Evolutionary conservation across 768 basidiomycete species (phyloP).

Genomic region (Grammothele lineata): DNA sequence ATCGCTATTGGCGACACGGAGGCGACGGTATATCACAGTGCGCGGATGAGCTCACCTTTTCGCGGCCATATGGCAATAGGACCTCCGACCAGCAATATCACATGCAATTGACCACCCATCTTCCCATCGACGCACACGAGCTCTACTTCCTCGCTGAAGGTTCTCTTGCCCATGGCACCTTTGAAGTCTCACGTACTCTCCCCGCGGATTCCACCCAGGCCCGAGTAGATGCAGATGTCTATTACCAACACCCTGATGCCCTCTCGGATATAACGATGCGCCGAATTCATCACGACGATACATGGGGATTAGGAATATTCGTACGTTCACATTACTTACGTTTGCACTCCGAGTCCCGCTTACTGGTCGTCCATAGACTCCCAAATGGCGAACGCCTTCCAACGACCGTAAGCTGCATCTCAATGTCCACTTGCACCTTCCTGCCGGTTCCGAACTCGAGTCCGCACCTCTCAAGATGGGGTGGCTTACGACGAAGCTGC

Average conservation of each 20-base stretch:
- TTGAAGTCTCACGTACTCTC: constrained; percentile 10
- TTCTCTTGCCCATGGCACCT: constrained; percentile 7
- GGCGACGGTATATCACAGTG: no score
- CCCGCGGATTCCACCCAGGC: constrained; percentile 4
- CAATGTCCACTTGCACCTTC: constrained; percentile 36
- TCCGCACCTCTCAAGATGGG: constrained; percentile 19
- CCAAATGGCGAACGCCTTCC: constrained; percentile 16
- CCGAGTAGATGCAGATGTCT: constrained; percentile 17
- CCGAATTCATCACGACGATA: constrained; percentile 11
- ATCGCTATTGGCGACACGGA: no score
- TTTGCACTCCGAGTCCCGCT: no score
- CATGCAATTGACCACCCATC: neutral
- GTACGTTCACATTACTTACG: no score
- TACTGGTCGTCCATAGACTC: constrained; percentile 8
- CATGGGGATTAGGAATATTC: constrained; percentile 28
- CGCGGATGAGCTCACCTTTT: no score
- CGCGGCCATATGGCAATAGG: no score
- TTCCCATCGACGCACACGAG: constrained; percentile 11
- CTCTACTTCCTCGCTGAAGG: constrained; percentile 9
- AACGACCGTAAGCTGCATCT: constrained; percentile 31
- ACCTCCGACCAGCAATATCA: no score
- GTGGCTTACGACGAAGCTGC: constrained; percentile 26
- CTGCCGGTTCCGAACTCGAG: constrained; percentile 8
- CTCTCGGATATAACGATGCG: constrained; percentile 18
- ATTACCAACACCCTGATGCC: constrained; percentile 12